These are phyloP conservation scores for Plasmodium gonderi DNA, from an alignment of 169 alveolate species.

Conservation along the genomic window DNA sequence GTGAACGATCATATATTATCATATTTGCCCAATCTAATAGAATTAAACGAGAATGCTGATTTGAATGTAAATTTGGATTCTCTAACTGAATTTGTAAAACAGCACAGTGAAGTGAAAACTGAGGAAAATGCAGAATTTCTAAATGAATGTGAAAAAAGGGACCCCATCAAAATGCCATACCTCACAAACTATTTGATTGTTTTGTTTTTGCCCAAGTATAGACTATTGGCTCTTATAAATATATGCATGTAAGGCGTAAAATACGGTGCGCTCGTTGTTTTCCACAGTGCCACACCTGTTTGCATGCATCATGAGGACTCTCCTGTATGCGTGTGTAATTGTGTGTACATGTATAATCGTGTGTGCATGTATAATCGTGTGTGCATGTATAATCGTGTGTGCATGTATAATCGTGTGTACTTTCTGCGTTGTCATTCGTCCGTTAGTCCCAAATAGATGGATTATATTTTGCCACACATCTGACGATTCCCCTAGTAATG, in stretches of 20 bases:
- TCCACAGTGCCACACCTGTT: background rate
- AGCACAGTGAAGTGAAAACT: slow-evolving; percentile 11
- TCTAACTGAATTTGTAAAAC: slow-evolving; percentile 14
- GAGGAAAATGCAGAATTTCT: background rate
- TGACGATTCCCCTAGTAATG: too few relatives aligned
- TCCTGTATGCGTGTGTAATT: background rate
- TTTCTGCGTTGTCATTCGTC: background rate
- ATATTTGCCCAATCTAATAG: slow-evolving; percentile 34
- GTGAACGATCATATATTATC: slow-evolving; percentile 30
- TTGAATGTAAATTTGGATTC: slow-evolving; percentile 33
- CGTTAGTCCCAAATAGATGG: background rate
- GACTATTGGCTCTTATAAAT: slow-evolving; percentile 61
- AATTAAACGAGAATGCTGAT: slow-evolving; percentile 23
- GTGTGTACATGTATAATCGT: background rate
- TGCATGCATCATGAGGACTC: too few relatives aligned
- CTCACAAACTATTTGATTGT: slow-evolving; percentile 58
- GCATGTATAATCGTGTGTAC: too few relatives aligned
- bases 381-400: too few relatives aligned
- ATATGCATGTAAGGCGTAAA: slow-evolving; percentile 52
- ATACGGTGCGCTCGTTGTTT: too few relatives aligned
- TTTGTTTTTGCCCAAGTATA: slow-evolving; percentile 52
- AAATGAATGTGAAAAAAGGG: background rate
- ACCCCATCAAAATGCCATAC: slow-evolving; percentile 36
- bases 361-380: too few relatives aligned
- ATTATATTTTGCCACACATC: too few relatives aligned